A percentile compares a stretch with the other conserved stretches of the same genome.
phyloP scores from a whole-genome alignment of 768 basidiomycete genomes.

The Tulasnella sp. region DNA sequence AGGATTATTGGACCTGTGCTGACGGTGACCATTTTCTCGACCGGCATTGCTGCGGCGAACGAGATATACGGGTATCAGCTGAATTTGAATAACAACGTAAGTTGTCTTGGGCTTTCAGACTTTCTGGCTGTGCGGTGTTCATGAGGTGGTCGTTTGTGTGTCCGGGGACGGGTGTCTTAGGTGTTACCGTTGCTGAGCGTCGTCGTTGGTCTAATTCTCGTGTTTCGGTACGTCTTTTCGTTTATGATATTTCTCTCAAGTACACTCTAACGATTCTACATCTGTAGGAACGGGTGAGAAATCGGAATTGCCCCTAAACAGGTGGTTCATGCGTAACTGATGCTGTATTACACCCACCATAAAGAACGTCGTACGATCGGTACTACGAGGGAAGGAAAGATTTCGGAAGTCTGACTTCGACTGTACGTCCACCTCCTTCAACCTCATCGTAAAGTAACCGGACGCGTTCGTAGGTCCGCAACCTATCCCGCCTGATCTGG shows the following conservation, averaged over 20 bases:
- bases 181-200: constrained; percentile 82
- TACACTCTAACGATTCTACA: not conserved
- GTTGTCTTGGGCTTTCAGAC: too few species aligned
- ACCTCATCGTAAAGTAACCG: constrained; percentile 22
- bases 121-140: too few species aligned
- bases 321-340: not conserved
- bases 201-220: constrained; percentile 68
- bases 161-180: constrained; percentile 63
- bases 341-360: constrained; percentile 16
- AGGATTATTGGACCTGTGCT: constrained; percentile 71
- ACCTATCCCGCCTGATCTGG: constrained; percentile 69
- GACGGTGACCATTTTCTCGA: constrained; percentile 67
- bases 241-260: constrained; percentile 19
- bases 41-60: constrained; percentile 23
- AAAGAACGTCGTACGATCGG: constrained; percentile 72
- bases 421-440: constrained; percentile 29
- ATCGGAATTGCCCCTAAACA: not conserved
- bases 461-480: constrained; percentile 35
- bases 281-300: constrained; percentile 49
- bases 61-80: constrained; percentile 9
- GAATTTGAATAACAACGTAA: not conserved
- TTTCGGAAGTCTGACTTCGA: constrained; percentile 58
- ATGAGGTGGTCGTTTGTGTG: constrained; percentile 21
- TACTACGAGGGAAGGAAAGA: constrained; percentile 84
- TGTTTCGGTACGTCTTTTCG: not conserved